Evolutionary conservation across 1,139 yeast genomes (phyloP).

Genomic region (Hansenula sp.): DNA sequence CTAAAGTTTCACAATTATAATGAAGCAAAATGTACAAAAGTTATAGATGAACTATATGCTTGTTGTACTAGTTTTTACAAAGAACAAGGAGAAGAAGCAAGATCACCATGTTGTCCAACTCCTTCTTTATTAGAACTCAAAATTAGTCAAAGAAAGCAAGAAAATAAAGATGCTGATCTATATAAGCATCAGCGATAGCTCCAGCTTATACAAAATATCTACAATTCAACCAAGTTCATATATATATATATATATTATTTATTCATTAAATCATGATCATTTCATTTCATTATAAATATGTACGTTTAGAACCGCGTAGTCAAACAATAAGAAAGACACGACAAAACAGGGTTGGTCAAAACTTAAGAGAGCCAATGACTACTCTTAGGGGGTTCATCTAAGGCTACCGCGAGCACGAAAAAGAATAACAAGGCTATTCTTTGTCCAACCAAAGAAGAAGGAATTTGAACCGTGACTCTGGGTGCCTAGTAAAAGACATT

Average conservation of each 20-base stretch:
- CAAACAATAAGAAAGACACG: constrained; percentile 49
- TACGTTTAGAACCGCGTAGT: constrained; percentile 74
- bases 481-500: constrained; percentile 82
- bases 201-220: not conserved
- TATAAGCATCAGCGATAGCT: not conserved
- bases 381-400: constrained; percentile 39
- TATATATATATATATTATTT: not conserved
- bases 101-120: constrained; percentile 64
- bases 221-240: not conserved
- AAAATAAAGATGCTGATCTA: constrained; percentile 45
- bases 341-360: constrained; percentile 54
- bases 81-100: constrained; percentile 46
- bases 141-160: constrained; percentile 50
- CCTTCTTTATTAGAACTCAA: constrained; percentile 51
- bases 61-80: constrained; percentile 58
- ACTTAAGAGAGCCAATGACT: constrained; percentile 22
- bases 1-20: constrained; percentile 47
- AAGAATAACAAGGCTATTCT: constrained; percentile 24
- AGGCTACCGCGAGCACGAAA: constrained; percentile 94
- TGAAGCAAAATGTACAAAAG: constrained; percentile 57
- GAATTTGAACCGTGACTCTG: constrained; percentile 73
- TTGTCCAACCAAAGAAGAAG: constrained; percentile 30
- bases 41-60: constrained; percentile 53
- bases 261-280: not conserved
- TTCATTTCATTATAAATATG: constrained; percentile 24